phyloP scores from a whole-genome alignment of 2,329 filamentous ascomycete species.

The Zopfia rhizophila region DNA sequence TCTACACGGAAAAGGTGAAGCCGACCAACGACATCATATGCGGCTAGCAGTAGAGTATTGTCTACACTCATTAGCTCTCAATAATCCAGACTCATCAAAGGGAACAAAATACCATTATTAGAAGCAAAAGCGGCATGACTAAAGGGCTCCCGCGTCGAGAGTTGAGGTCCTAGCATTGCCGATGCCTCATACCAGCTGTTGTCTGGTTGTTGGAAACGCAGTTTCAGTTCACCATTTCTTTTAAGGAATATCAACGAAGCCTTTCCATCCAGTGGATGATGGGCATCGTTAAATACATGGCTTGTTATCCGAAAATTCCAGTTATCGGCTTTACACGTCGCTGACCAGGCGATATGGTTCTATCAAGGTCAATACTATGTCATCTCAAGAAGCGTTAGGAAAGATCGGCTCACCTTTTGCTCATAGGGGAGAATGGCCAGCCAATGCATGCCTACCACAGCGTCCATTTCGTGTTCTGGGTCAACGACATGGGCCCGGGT shows the following conservation, averaged over 20 bases:
- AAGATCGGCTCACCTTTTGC: constrained; percentile 48
- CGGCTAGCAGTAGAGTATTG: constrained; percentile 69
- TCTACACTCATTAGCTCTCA: constrained; percentile 35
- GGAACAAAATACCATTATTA: constrained; percentile 70
- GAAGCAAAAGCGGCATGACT: constrained; percentile 60
- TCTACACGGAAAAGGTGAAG: constrained; percentile 78
- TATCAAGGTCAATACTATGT: constrained; percentile 25
- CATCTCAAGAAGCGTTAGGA: not conserved
- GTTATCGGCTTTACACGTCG: constrained; percentile 52
- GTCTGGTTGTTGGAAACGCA: constrained; percentile 82
- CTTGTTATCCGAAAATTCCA: constrained; percentile 78
- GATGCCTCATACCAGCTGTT: constrained; percentile 76
- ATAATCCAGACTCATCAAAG: not conserved
- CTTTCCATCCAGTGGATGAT: constrained; percentile 75
- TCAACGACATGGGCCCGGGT: constrained; percentile 73
- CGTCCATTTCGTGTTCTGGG: constrained; percentile 76
- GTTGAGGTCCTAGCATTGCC: constrained; percentile 78
- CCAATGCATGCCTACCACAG: constrained; percentile 89
- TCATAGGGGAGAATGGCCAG: constrained; percentile 62
- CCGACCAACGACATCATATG: constrained; percentile 76
- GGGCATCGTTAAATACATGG: constrained; percentile 74
- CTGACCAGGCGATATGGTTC: constrained; percentile 52
- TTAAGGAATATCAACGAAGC: constrained; percentile 82
- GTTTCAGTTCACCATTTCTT: constrained; percentile 75
- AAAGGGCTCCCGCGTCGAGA: constrained; percentile 65